Evolutionary conservation across 768 basidiomycete genomes (phyloP).

Genomic region (Mycena chlorophos): DNA sequence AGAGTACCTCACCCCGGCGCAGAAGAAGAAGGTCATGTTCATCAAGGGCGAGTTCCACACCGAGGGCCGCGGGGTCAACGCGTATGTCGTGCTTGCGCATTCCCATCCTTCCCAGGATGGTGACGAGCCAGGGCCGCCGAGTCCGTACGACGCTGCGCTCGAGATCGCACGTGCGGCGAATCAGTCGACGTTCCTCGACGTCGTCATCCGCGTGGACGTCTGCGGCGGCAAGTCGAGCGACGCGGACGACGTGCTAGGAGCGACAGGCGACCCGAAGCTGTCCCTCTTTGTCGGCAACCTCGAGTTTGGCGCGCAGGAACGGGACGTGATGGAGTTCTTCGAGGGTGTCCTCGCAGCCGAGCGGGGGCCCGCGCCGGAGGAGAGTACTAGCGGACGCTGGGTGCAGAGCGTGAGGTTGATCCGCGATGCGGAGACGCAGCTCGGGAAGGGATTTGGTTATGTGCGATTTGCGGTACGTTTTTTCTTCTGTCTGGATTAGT

Average conservation of each 20-base stretch:
- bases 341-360: constrained; percentile 74
- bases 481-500: neutral
- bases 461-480: constrained; percentile 78
- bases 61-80: constrained; percentile 72
- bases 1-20: constrained; percentile 70
- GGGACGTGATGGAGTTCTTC: constrained; percentile 85
- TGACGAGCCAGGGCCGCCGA: constrained; percentile 31
- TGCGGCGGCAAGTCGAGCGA: constrained; percentile 35
- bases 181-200: constrained; percentile 71
- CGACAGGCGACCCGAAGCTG: constrained; percentile 64
- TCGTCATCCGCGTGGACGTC: constrained; percentile 77
- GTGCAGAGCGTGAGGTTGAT: constrained; percentile 86
- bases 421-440: constrained; percentile 85
- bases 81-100: constrained; percentile 90
- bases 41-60: constrained; percentile 91
- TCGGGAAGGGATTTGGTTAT: constrained; percentile 95
- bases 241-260: constrained; percentile 31
- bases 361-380: constrained; percentile 53
- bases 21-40: constrained; percentile 93
- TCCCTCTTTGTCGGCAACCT: constrained; percentile 91
- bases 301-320: constrained; percentile 89
- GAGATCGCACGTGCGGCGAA: constrained; percentile 61
- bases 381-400: constrained; percentile 45
- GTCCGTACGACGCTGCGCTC: constrained; percentile 71
- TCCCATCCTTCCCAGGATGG: constrained; percentile 52